A percentile compares a stretch with the other conserved stretches of the same genome.
Conservation (phyloP, 2,329 filamentous ascomycete genomes). For the Hymenoscyphus linearis region DNA sequence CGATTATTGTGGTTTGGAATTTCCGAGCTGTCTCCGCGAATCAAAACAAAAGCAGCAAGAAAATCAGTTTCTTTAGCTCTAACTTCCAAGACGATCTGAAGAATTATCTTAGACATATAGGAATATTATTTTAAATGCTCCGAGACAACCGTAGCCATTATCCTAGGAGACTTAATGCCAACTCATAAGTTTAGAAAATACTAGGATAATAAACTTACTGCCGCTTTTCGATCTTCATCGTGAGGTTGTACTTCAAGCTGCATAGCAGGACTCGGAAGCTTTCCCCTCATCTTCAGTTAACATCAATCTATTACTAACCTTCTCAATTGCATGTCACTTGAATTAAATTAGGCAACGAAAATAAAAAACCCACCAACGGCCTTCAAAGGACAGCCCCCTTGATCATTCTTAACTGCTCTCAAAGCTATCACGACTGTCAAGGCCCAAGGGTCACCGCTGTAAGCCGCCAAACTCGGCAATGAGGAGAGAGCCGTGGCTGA, state of each 20-base stretch:
- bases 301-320: not conserved
- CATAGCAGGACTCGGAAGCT: not conserved
- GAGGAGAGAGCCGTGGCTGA: not conserved
- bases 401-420: not conserved
- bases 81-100: no score
- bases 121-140: no score
- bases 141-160: no score
- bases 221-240: no score
- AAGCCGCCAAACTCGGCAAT: not conserved
- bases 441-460: not conserved
- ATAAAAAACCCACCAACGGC: not conserved
- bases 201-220: no score
- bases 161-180: no score
- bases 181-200: no score
- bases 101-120: no score
- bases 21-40: no score
- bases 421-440: not conserved
- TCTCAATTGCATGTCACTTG: not conserved
- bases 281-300: not conserved
- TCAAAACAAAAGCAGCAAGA: no score
- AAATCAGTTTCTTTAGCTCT: no score
- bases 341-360: not conserved
- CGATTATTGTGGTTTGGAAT: not conserved
- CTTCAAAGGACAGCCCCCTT: not conserved
- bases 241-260: not conserved